Base-by-base conservation (phyloP, 371 early-diverging fungal genomes). In the Mortierella sp. region DNA sequence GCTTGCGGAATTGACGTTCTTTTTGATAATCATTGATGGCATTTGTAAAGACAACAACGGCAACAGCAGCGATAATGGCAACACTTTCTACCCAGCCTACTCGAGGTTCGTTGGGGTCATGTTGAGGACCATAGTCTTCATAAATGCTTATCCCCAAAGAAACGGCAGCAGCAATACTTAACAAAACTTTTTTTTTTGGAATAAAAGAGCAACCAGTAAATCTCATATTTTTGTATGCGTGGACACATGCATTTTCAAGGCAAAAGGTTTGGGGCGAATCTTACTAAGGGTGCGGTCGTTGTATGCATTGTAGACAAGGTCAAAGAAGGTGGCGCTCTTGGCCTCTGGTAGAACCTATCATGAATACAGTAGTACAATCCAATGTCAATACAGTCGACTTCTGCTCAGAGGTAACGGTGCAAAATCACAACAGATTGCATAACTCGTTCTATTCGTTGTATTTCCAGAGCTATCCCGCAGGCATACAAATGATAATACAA, bases 1-100 rank as follows among this genome's bases (percentile, higher is more conserved):
- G 90, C 75, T 93, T 92, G 68, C 95, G 94, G 87, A 98, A 98
- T 85, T 97, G 96, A 59, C 85, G 86, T 83, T 98, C 98, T 85
- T 98, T 97, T 83, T 95, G 92, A 85, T 94, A 98, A 84, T 99
- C 98, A 76, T 98, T 99, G 77, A 96, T 92, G 35, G 97, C 95
- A 61, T 96, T 96, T 60, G 98, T 96, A 17, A 94, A 85, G 49
- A 98, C 90, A 12, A 98, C 97, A 28, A 96, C 93, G 5, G 96
- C 84, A 28, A 98, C 97, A 26, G 96, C 96, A 9, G 91, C 87
- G 35, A 95, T 83, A 78, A 98, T 98, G 45, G 97, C 96, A 5
- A 91, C 90, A 69, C 76, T 82, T 34, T 76, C 76, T 72, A 89
- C 86, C 91, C 91, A 91, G 57, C 91, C 90, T 49, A 91, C 87